Base-by-base conservation (phyloP, 345 rosid species). In the Boechera stricta region DNA sequence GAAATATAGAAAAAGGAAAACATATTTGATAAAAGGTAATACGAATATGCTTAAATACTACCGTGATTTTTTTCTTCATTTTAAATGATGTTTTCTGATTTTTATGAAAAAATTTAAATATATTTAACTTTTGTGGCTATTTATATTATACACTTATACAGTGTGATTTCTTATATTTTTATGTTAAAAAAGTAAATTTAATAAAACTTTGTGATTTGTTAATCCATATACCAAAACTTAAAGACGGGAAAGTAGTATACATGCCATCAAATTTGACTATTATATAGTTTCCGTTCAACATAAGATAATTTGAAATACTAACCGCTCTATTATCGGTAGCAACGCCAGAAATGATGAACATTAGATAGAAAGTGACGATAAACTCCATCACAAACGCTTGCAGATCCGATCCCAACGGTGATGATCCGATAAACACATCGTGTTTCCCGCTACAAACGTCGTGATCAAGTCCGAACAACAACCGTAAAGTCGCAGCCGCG, bases 291-390 rank as follows among this genome's bases (percentile, higher is more conserved):
- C 13, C 36, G 0, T 38, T 54, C 18, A 58, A 26, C 49, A 5
- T 4, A 5, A 45, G 18, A 5, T 15, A n/a, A 15, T n/a, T 1
- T 39, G 31, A 66, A 66, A 57, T 31, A 84, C 92, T 76, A 74
- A 91, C 96, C 24, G 97, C 98, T 86, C 98, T 82, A 74, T 87
- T 91, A 58, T 94, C 98, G 0, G 98, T 94, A 31, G 94, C 91
- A 5, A 90, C 97, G 2, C 98, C 98, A 2, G 93, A 89, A 2
- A 89, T 82, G 53, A 94, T 24, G 49, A 94, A 94, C 97, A 94
- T 87, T 75, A 94, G 91, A 79, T 87, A 94, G 85, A 94, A 94
- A 8, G 98, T 94, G 81, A 88, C 86, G 66, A 94, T 91, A 86
- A 90, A 94, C 83, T 94, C 98, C 2, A 94, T 63, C 35, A 82